phyloP scores from a whole-genome alignment of 768 basidiomycete genomes.

The Lactifluus volemus region DNA sequence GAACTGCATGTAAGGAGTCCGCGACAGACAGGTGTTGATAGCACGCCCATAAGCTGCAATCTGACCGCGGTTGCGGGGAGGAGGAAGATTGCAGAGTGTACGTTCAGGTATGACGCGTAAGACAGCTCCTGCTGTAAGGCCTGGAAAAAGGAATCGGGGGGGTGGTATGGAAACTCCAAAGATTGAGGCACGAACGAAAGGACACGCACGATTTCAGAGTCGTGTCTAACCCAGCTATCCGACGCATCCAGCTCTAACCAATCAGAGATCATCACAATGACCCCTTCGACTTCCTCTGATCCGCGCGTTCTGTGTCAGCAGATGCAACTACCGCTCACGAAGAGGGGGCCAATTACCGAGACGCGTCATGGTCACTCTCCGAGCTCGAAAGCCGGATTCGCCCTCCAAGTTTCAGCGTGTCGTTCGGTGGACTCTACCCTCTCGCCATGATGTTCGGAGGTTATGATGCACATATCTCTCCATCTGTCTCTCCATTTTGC shows the following conservation, averaged over 20 bases:
- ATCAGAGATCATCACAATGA: constrained; percentile 75
- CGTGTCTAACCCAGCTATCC: constrained; percentile 92
- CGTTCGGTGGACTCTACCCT: constrained; percentile 39
- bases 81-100: constrained; percentile 82
- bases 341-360: constrained; percentile 50
- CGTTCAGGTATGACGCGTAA: constrained; percentile 87
- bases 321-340: constrained; percentile 5
- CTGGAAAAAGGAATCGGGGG: constrained; percentile 32
- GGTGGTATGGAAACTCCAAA: background rate
- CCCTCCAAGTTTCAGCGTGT: constrained; percentile 82
- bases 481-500: constrained; percentile 81
- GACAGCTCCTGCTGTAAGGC: constrained; percentile 89
- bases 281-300: constrained; percentile 63
- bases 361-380: constrained; percentile 87
- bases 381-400: constrained; percentile 63
- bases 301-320: background rate
- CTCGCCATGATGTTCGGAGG: constrained; percentile 34
- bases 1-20: constrained; percentile 63
- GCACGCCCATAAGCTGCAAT: constrained; percentile 91
- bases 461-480: constrained; percentile 78
- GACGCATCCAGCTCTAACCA: constrained; percentile 93
- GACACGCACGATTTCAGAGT: constrained; percentile 81
- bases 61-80: constrained; percentile 74
- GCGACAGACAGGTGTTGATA: constrained; percentile 67
- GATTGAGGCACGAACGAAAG: background rate